Conservation (phyloP, 805 yeast genomes). For the Saccharomycopsis vini region DNA sequence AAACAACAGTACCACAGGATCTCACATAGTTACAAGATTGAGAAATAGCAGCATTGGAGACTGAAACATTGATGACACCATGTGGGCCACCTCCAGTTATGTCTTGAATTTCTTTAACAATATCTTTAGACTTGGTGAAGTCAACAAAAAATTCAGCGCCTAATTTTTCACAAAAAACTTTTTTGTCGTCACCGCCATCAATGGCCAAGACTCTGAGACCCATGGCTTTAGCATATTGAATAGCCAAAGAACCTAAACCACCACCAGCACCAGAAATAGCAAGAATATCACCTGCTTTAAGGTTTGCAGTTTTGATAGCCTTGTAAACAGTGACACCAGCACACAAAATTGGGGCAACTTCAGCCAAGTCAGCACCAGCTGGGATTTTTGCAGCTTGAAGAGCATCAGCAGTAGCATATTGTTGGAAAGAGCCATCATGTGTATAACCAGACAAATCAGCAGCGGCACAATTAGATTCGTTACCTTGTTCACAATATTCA, state of each 20-base stretch:
- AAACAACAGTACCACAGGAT: constrained; percentile 52
- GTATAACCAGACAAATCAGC: constrained; percentile 81
- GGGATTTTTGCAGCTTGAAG: constrained; percentile 80
- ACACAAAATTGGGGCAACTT: constrained; percentile 74
- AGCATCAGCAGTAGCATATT: constrained; percentile 83
- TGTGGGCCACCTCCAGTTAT: constrained; percentile 69
- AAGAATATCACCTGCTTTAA: constrained; percentile 66
- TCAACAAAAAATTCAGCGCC: constrained; percentile 63
- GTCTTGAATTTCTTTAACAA: constrained; percentile 45
- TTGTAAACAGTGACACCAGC: constrained; percentile 91
- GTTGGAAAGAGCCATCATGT: constrained; percentile 87
- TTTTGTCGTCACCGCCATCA: constrained; percentile 59
- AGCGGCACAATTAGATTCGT: constrained; percentile 61
- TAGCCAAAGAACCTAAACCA: constrained; percentile 67
- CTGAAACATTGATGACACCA: constrained; percentile 70
- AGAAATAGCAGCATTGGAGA: constrained; percentile 57
- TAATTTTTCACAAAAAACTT: constrained; percentile 40
- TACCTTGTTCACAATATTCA: constrained; percentile 60
- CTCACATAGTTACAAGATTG: constrained; percentile 53
- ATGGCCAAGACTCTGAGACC: constrained; percentile 64
- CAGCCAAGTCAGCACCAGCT: constrained; percentile 62
- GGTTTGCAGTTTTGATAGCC: constrained; percentile 73
- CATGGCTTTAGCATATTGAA: constrained; percentile 72
- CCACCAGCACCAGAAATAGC: constrained; percentile 75
- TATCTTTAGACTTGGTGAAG: constrained; percentile 45